A percentile compares a stretch with the other conserved stretches of the same genome.
Conservation (phyloP, 768 basidiomycete genomes). For the Galerina sulciceps region DNA sequence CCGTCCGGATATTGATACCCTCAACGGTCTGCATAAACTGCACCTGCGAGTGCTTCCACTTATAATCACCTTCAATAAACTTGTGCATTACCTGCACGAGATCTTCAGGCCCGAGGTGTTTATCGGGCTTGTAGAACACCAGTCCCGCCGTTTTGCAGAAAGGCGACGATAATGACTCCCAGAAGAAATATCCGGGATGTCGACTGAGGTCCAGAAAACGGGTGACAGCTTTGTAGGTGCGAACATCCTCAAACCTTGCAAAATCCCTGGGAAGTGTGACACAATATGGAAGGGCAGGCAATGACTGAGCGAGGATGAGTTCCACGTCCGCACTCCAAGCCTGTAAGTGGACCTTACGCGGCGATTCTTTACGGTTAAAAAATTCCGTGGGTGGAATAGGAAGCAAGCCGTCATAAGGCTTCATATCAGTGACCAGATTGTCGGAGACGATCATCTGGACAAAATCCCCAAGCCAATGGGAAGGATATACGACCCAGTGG, state of each 20-base stretch:
- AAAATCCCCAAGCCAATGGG: slow-evolving; percentile 25
- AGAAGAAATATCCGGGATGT: no score
- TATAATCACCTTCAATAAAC: slow-evolving; percentile 2
- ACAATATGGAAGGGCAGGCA: slow-evolving; percentile 16
- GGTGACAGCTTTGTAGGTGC: no score
- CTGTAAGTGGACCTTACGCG: slow-evolving; percentile 15
- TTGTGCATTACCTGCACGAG: neutral
- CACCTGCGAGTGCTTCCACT: slow-evolving; percentile 13
- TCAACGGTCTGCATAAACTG: slow-evolving; percentile 17
- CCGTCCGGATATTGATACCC: slow-evolving; percentile 8
- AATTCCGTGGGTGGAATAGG: slow-evolving; percentile 8
- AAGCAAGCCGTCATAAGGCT: slow-evolving; percentile 7
- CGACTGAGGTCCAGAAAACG: no score
- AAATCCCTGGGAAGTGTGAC: slow-evolving; percentile 6
- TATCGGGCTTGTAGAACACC: slow-evolving; percentile 12
- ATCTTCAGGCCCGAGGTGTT: neutral
- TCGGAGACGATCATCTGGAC: slow-evolving; percentile 18
- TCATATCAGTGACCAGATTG: slow-evolving; percentile 11
- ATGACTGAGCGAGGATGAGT: slow-evolving; percentile 5
- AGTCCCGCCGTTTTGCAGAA: slow-evolving; percentile 2
- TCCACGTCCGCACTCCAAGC: slow-evolving; percentile 17
- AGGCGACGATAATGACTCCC: neutral
- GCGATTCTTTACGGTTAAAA: neutral
- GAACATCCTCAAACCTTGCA: neutral
- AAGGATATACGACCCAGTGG: slow-evolving; percentile 16